These are phyloP conservation scores for Penicillium olsonii DNA, from an alignment of 2,329 filamentous ascomycete species.

Conservation along the genomic window DNA sequence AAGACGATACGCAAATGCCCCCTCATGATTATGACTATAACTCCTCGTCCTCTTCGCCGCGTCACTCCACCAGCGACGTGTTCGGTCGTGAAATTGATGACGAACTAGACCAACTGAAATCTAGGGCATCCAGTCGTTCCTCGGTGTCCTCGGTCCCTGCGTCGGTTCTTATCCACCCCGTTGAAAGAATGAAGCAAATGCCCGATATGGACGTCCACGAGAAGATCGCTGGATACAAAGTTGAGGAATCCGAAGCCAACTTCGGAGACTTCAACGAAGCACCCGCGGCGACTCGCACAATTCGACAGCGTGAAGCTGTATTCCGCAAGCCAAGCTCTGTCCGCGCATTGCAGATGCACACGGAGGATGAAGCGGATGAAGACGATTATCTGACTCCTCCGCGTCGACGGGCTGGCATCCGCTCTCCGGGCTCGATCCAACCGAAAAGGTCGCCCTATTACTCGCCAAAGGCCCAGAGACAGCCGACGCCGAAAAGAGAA, in stretches of 20 bases:
- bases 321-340: slow-evolving; percentile 51
- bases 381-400: slow-evolving; percentile 42
- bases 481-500: slow-evolving; percentile 45
- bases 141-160: slow-evolving; percentile 45
- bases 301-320: slow-evolving; percentile 37
- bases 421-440: slow-evolving; percentile 35
- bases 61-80: slow-evolving; percentile 30
- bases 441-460: slow-evolving; percentile 38
- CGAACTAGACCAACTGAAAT: slow-evolving; percentile 27
- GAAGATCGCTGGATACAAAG: slow-evolving; percentile 23
- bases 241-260: slow-evolving; percentile 22
- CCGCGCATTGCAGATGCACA: slow-evolving; percentile 47
- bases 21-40: slow-evolving; percentile 33
- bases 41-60: slow-evolving; percentile 36
- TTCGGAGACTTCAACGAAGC: slow-evolving; percentile 26
- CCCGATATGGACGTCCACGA: slow-evolving; percentile 19
- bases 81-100: slow-evolving; percentile 30
- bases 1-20: slow-evolving; percentile 21
- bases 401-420: slow-evolving; percentile 31
- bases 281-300: slow-evolving; percentile 24
- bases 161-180: slow-evolving; percentile 39
- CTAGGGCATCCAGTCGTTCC: slow-evolving; percentile 40
- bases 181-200: slow-evolving; percentile 26
- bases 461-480: slow-evolving; percentile 29
- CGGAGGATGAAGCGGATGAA: slow-evolving; percentile 43